Evolutionary conservation across 1,284 basidiomycete species (phyloP).

Genomic region (Hemileia vastatrix): DNA sequence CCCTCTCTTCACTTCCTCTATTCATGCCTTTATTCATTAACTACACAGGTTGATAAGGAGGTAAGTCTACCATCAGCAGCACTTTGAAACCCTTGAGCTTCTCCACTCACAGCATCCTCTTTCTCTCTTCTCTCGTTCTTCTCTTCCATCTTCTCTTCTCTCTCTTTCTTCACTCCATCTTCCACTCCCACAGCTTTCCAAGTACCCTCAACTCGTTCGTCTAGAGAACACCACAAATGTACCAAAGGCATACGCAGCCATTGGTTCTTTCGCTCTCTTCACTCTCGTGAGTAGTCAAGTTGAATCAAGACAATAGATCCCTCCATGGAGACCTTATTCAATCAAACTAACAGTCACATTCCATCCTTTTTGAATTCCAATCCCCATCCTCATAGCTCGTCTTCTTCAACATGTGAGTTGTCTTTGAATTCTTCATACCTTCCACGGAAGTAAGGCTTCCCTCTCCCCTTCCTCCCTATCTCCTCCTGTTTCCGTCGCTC

Average conservation of each 20-base stretch:
- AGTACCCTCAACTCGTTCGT: slow-evolving; percentile 58
- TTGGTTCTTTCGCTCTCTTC: slow-evolving; percentile 59
- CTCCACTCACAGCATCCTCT: slow-evolving; percentile 40
- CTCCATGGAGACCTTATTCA: neutral
- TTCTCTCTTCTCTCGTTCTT: neutral
- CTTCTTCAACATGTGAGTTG: slow-evolving; percentile 42
- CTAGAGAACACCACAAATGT: slow-evolving; percentile 82
- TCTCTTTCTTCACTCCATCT: neutral
- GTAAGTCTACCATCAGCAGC: slow-evolving; percentile 50
- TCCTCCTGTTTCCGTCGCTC: slow-evolving; percentile 43
- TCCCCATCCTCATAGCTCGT: slow-evolving; percentile 48
- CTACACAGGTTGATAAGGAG: slow-evolving; percentile 87
- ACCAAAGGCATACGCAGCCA: slow-evolving; percentile 81
- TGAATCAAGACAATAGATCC: neutral
- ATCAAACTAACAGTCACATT: neutral
- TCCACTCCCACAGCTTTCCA: slow-evolving; percentile 57
- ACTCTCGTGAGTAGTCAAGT: slow-evolving; percentile 36
- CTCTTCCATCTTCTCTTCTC: slow-evolving; percentile 1
- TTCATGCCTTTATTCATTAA: no score
- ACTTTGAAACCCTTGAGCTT: slow-evolving; percentile 3
- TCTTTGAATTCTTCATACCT: neutral
- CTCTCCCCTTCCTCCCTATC: slow-evolving; percentile 4
- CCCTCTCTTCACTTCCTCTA: no score
- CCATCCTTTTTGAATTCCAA: slow-evolving; percentile 2
- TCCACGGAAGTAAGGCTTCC: neutral